Evolutionary conservation across 441 rosid species (phyloP), one percentile per base, ranked within the genome.

Genomic region (Gossypium trilobum): DNA sequence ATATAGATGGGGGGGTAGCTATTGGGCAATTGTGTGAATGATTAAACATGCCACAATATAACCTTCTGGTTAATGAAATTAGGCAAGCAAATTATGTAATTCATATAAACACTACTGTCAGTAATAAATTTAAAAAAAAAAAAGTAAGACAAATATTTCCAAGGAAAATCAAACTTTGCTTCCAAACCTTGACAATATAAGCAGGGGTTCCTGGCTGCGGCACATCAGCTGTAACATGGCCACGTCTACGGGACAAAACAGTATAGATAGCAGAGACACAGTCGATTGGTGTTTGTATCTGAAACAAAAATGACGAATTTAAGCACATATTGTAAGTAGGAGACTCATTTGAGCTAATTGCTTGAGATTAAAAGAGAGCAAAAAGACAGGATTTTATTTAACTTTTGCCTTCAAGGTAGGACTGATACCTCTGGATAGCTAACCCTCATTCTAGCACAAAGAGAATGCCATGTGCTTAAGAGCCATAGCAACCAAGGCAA

Each of bases 171-270:
- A 78, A 79, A 52, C 1, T 72, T 36, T 64, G 77, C 51, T 20
- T 72, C 33, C 74, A 60, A 57, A 91, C 97, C 97, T 94, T 93
- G 58, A 93, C 98, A 68, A 89, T 91, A 78, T 94, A 94, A 70
- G 90, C 90, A 0, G 98, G 97, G 16, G 97, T 94, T 72, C 98
- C 97, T 0, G 98, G 97, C 81, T 91, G 99, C 78, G 99, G 99
- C 78, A 94, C 92, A 82, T 94, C 97, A 39, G 97, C 92, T 27
- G 99, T 94, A 66, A 94, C 97, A 73, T 94, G 99, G 22, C 99
- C 99, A 87, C 97, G 96, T 76, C 99, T 92, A 39, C 97, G 93
- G 52, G 99, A 94, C 71, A 94, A 76, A 59, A 94, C 99, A 0
- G 97, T 94, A 79, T 94, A 94, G 76, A 94, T 90, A 25, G 97